phyloP scores from a whole-genome alignment of 2,329 filamentous ascomycete species.

The Monilinia polystroma region DNA sequence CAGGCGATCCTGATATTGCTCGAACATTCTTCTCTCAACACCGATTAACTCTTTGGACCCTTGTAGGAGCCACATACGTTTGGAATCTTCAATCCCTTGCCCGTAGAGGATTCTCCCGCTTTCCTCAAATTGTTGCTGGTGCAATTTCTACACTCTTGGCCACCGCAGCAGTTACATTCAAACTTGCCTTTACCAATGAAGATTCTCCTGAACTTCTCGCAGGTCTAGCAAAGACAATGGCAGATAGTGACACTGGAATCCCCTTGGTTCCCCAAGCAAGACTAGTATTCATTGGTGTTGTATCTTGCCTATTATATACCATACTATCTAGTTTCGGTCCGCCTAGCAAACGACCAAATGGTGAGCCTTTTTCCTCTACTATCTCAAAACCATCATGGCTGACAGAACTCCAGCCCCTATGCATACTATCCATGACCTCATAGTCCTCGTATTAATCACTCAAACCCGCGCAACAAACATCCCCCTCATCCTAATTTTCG shows the following conservation, averaged over 20 bases:
- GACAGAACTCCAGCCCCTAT: constrained; percentile 33
- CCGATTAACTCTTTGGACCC: constrained; percentile 68
- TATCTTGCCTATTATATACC: constrained; percentile 40
- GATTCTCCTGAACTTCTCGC: constrained; percentile 82
- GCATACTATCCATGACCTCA: constrained; percentile 63
- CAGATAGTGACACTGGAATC: constrained; percentile 31
- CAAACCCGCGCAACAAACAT: constrained; percentile 85
- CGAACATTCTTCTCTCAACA: constrained; percentile 65
- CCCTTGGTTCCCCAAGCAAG: constrained; percentile 42
- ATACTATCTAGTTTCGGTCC: constrained; percentile 47
- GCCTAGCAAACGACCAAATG: constrained; percentile 27
- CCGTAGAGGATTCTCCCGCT: constrained; percentile 32
- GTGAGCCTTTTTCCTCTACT: constrained; percentile 26
- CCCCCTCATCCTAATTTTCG: constrained; percentile 77
- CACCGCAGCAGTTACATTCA: constrained; percentile 72
- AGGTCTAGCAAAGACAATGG: constrained; percentile 41
- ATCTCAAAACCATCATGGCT: not conserved
- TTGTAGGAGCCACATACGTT: constrained; percentile 69
- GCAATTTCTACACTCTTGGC: constrained; percentile 46
- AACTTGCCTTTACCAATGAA: constrained; percentile 80
- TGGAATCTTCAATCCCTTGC: constrained; percentile 43
- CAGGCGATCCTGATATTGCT: constrained; percentile 85
- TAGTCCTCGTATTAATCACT: constrained; percentile 77
- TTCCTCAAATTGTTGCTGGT: constrained; percentile 37
- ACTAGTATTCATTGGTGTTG: constrained; percentile 49